Evolutionary conservation across 441 rosid genomes (phyloP), one percentile per base, ranked within the genome.

Genomic region (Gossypium davidsonii): DNA sequence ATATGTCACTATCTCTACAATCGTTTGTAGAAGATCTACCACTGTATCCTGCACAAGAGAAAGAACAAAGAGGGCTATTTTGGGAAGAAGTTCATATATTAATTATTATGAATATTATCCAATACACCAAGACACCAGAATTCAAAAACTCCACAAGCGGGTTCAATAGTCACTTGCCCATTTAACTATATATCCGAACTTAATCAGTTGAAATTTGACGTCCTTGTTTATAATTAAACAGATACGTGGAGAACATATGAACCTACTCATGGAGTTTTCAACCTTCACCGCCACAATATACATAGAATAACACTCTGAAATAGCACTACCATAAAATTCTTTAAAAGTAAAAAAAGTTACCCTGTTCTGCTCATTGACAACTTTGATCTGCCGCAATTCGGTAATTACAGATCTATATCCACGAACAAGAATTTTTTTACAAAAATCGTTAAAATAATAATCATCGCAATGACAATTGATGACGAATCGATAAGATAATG

Each of bases 1-100:
- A 58, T 87, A 90, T n/a, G 89, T 85, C 76, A 89, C 92, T 62
- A 85, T 85, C 84, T 88, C 96, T 64, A 85, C 90, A 6, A 87
- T 79, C 59, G 93, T 85, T 77, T 88, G 93, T 56, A 90, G 82
- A 17, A 87, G 79, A 77, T 90, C 91, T 56, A 88, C 67, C 23
- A 85, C 87, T 71, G 80, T 67, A 57, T 90, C 88, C 93, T 88
- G 85, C 25, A 79, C 26, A 57, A 15, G 58, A 60, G 17, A 31
- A 31, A 52, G 46, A 17, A 52, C 61, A 31, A 31, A 8, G 4
- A 72, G 56, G 28, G 28, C 21, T 6, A 42, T 63, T 71, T 31
- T 65, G 28, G 25, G 66, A 53, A 6, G 69, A 73, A 2, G 70
- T 39, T 18, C 39, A 46, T 20, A 48, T 0, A 62, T 25, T 18